A percentile compares a stretch with the other conserved stretches of the same genome.
Evolutionary conservation across 1,139 yeast species (phyloP).

Genomic region (Sugiyamaella paludigena): DNA sequence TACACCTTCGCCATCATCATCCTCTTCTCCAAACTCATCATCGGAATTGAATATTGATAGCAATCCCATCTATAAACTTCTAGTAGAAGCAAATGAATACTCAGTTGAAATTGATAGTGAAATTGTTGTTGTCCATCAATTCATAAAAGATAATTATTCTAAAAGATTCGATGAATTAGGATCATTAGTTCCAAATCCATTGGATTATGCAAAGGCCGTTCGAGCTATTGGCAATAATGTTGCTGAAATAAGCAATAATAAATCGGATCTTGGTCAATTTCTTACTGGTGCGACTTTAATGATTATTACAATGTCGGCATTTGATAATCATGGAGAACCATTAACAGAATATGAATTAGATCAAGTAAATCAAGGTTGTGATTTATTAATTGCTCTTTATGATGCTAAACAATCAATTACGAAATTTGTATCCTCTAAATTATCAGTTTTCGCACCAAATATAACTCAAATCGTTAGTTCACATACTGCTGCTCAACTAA

Average conservation of each 20-base stretch:
- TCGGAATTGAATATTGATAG: constrained; percentile 34
- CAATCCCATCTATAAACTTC: constrained; percentile 48
- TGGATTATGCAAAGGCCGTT: constrained; percentile 60
- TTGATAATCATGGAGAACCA: constrained; percentile 41
- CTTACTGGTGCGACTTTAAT: constrained; percentile 64
- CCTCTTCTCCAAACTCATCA: no score
- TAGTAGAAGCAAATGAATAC: constrained; percentile 55
- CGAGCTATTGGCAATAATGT: constrained; percentile 53
- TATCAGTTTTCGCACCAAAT: constrained; percentile 74
- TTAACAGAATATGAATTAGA: constrained; percentile 43
- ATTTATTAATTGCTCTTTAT: constrained; percentile 48
- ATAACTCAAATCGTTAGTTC: constrained; percentile 71
- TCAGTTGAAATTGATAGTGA: constrained; percentile 58
- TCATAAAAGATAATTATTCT: constrained; percentile 53
- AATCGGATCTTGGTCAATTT: constrained; percentile 42
- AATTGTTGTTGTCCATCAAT: constrained; percentile 49
- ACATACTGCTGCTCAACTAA: constrained; percentile 67
- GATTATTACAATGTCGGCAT: constrained; percentile 72
- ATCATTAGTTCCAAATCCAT: constrained; percentile 58
- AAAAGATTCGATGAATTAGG: constrained; percentile 72
- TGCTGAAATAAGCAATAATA: constrained; percentile 35
- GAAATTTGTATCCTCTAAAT: constrained; percentile 54
- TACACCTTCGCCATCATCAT: background rate
- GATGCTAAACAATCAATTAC: constrained; percentile 48
- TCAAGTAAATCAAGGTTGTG: constrained; percentile 48